Percentiles rank a stretch among this genome's conserved stretches.
Evolutionary conservation across 192 early-diverging fungal genomes (phyloP).

Genomic region (Funneliformis mosseae): DNA sequence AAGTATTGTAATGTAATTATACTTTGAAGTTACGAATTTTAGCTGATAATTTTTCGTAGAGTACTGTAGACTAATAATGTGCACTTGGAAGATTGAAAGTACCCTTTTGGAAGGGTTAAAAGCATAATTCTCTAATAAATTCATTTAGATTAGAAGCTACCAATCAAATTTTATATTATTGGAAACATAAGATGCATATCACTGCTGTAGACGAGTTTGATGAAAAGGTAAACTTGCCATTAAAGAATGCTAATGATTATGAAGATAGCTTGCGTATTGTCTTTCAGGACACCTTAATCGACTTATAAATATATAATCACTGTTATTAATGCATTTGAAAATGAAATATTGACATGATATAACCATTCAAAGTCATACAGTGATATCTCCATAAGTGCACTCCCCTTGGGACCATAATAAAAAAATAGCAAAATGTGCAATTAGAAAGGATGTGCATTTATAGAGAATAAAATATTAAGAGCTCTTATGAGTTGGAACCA

Average conservation of each 20-base stretch:
- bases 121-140: no score
- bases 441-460: no score
- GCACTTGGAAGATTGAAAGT: no score
- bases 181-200: no score
- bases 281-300: conserved; percentile 11
- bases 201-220: conserved; percentile 20
- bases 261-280: conserved; percentile 15
- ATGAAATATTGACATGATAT: conserved; percentile 6
- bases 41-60: conserved; percentile 29
- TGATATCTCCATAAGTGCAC: no score
- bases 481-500: no score
- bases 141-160: no score
- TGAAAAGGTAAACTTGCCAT: conserved; percentile 13
- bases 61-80: conserved; percentile 6
- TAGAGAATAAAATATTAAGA: no score
- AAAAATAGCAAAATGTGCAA: no score
- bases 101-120: no score
- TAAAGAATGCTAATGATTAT: conserved; percentile 19
- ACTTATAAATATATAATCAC: conserved; percentile 14
- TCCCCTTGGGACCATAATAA: no score
- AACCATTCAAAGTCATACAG: conserved; percentile 14
- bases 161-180: no score
- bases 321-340: conserved; percentile 11
- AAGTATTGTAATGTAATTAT: conserved; percentile 15
- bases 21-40: conserved; percentile 1